Base-by-base conservation (phyloP, 495 filamentous ascomycete species). In the Hypoxylon crocopeplum region DNA sequence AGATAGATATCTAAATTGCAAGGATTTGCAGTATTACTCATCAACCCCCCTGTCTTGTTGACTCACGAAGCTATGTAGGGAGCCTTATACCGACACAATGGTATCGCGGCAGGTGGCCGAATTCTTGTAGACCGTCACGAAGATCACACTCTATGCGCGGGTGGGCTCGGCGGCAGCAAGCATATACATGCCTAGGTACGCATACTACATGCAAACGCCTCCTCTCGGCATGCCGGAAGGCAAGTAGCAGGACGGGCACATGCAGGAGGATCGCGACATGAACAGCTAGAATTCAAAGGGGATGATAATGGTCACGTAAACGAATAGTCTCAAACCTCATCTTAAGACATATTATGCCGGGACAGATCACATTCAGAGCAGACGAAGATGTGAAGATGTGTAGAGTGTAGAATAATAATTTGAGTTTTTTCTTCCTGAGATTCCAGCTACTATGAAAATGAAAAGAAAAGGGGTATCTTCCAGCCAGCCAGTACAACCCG, bases 401-500 rank as follows among this genome's bases (percentile, higher is more conserved):
- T 17, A 22, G 24, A 37, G 30, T 42, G 15, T 30, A 45, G 19
- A 49, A 44, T 54, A 54, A 40, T 39, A 58, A n/a, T n/a, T 45
- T 39, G 37, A 24, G 45, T 41, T 51, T 58, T 57, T 59, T 56
- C 55, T 59, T 50, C 61, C 55, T 51, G 61, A 51, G 55, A 64
- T 59, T 59, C 44, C 38, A 50, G 27, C 37, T 58, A 56, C 59
- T 41, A 51, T 15, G 48, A 25, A 40, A 62, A 48, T 62, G 27
- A 59, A 63, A 65, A 37, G 25, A 56, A 62, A 36, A 22, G 60
- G 68, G 68, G 68, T 70, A 70, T 70, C 66, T 70, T 58, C 67
- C 64, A 68, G 64, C 68, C 68, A 70, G 67, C 67, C 67, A 63
- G 61, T 56, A 60, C 52, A 58, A 65, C 66, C 60, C 59, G 44